These are phyloP conservation scores for Eucalyptus grandis DNA, from an alignment of 345 rosid genomes.

Conservation along the genomic window DNA sequence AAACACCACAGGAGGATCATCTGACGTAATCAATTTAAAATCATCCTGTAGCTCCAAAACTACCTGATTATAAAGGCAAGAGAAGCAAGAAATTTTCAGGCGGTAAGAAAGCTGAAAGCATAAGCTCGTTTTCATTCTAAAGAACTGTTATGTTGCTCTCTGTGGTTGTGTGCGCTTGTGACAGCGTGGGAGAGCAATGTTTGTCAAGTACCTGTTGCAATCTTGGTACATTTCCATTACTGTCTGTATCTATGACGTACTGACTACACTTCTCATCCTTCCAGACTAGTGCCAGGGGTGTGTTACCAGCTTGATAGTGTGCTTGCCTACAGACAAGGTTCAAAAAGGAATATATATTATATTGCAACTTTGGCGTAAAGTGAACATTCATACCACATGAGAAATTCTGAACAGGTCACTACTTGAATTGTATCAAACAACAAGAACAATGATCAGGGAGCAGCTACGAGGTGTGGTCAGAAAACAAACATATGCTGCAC, in stretches of 20 bases:
- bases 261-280: constrained; percentile 90
- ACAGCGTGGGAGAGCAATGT: not conserved
- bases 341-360: not conserved
- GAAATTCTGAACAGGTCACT: not conserved
- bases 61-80: constrained; percentile 21
- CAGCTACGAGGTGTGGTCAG: not conserved
- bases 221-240: constrained; percentile 63
- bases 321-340: constrained; percentile 48
- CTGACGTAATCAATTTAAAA: constrained; percentile 74
- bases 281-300: constrained; percentile 94
- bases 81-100: not conserved
- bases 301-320: constrained; percentile 83
- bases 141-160: not conserved
- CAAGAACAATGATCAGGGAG: not conserved
- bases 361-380: not conserved
- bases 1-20: constrained; percentile 71
- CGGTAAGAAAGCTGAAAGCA: not conserved
- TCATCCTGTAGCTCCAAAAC: constrained; percentile 86
- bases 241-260: constrained; percentile 90
- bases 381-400: not conserved
- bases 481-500: not conserved
- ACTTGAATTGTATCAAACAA: not conserved
- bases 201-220: constrained; percentile 56
- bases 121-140: not conserved
- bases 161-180: not conserved